Evolutionary conservation across 2,329 filamentous ascomycete species (phyloP).

Genomic region (Moelleriella libera): DNA sequence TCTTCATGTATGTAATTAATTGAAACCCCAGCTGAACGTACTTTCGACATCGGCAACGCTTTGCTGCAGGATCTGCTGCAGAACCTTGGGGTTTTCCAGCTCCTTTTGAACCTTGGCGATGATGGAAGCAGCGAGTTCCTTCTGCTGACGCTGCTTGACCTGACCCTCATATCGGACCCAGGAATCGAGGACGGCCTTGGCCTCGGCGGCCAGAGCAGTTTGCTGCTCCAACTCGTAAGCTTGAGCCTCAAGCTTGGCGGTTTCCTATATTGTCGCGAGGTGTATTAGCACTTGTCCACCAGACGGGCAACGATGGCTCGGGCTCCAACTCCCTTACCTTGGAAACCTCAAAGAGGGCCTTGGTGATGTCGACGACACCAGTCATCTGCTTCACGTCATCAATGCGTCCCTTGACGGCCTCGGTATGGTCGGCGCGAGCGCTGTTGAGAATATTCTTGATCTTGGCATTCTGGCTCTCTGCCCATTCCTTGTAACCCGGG

Average conservation of each 20-base stretch:
- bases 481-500: slow-evolving; percentile 86
- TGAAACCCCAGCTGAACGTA: slow-evolving; percentile 24
- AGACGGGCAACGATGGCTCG: not conserved
- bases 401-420: slow-evolving; percentile 89
- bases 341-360: slow-evolving; percentile 91
- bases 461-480: slow-evolving; percentile 75
- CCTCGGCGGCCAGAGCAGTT: slow-evolving; percentile 82
- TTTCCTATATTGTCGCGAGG: slow-evolving; percentile 50
- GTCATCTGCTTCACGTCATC: slow-evolving; percentile 89
- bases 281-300: not conserved
- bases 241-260: slow-evolving; percentile 87
- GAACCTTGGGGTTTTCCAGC: slow-evolving; percentile 90
- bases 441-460: slow-evolving; percentile 92
- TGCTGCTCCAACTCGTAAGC: slow-evolving; percentile 95
- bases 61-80: slow-evolving; percentile 97
- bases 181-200: slow-evolving; percentile 89
- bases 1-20: not conserved
- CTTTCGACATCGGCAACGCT: slow-evolving; percentile 93
- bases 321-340: slow-evolving; percentile 47
- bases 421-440: slow-evolving; percentile 86
- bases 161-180: slow-evolving; percentile 98
- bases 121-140: slow-evolving; percentile 80
- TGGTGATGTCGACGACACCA: slow-evolving; percentile 90
- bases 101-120: slow-evolving; percentile 99
- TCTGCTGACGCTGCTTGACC: slow-evolving; percentile 98